Evolutionary conservation across 1,139 yeast genomes (phyloP), one percentile per base, ranked within the genome.

Genomic region (Geotrichum citri-aurantii): DNA sequence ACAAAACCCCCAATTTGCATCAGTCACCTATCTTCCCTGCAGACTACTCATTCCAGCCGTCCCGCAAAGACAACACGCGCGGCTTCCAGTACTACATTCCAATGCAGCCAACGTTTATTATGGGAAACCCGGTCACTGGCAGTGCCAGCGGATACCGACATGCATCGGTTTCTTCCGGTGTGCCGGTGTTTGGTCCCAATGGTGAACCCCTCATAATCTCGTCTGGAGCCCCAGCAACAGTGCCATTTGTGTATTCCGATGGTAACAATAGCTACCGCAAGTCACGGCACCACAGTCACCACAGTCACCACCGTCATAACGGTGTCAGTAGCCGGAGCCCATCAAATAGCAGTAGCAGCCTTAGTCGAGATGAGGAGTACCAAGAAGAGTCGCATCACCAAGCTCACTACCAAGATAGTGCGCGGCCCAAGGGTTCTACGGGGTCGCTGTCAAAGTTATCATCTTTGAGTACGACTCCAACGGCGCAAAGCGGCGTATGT

Each of bases 11-110:
- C 12, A 52, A 44, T 17, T 26, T 52, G 14, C 24, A 49, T 27
- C 52, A 52, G 24, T 21, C 27, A 26, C 46, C 23, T 5, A 55
- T 65, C 14, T 64, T 58, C 81, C 70, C 49, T 37, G 42, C 42
- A n/a, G 42, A 37, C 42, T 37, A 37, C 42, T 14, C 42, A 2
- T 37, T 37, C 6, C 42, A 37, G 19, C 6, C 17, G 14, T 37
- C 42, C 2, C 42, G 42, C 17, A 37, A 37, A n/a, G 42, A 37
- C 42, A 37, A 6, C 19, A 37, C 19, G 17, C 42, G 42, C 42
- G 42, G 42, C 14, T 37, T 37, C 6, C 42, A 37, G 42, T 37
- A 37, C 19, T 37, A 37, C 19, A 37, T 37, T 37, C 42, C 42
- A 14, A 37, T 37, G 42, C 42, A 37, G 42, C 19, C 42, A n/a